Percentiles rank a stretch among this genome's conserved stretches.
These are phyloP conservation scores for Penicillium brasilianum DNA, from an alignment of 2,329 filamentous ascomycete genomes.

Conservation along the genomic window DNA sequence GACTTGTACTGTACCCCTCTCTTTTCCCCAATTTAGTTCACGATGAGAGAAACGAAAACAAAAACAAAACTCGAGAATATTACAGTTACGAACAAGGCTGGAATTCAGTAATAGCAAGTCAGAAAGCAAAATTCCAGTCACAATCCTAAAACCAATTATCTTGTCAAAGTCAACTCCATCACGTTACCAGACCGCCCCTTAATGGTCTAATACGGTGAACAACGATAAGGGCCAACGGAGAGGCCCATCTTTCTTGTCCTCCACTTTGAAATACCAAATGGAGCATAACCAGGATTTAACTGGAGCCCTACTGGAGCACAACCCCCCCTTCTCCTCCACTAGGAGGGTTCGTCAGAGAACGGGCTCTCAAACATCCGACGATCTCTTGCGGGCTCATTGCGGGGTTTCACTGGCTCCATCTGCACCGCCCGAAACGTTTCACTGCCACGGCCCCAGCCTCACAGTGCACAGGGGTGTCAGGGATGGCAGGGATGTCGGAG, in stretches of 20 bases:
- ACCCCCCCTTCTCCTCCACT: background rate
- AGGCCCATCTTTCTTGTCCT: slow-evolving; percentile 4
- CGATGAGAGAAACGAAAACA: background rate
- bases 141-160: background rate
- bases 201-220: slow-evolving; percentile 7
- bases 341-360: slow-evolving; percentile 24
- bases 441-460: slow-evolving; percentile 42
- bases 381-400: slow-evolving; percentile 23
- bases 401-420: slow-evolving; percentile 26
- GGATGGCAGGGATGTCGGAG: background rate
- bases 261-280: background rate
- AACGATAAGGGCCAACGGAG: background rate
- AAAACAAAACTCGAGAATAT: background rate
- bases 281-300: background rate
- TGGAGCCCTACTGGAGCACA: background rate
- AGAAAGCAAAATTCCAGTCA: background rate
- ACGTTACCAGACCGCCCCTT: slow-evolving; percentile 15
- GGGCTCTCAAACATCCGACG: slow-evolving; percentile 28
- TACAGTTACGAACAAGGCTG: background rate
- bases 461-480: slow-evolving; percentile 9
- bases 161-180: background rate
- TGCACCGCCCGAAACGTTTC: slow-evolving; percentile 39
- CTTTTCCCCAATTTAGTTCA: background rate
- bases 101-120: background rate
- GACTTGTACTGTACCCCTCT: background rate